Evolutionary conservation across 805 yeast genomes (phyloP), one percentile per base, ranked within the genome.

Genomic region (Teunomyces barrocoloradensis): DNA sequence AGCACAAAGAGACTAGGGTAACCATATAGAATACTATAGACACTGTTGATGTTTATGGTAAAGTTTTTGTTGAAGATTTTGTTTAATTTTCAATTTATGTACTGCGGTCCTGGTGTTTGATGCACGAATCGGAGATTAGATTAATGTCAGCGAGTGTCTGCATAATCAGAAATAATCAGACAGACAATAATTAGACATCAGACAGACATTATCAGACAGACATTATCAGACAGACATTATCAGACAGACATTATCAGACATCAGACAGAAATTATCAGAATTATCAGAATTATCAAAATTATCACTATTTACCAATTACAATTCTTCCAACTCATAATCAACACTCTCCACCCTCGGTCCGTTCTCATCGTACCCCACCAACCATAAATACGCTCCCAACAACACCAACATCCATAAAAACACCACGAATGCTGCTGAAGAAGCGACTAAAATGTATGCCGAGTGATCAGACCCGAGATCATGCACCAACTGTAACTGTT

Each of bases 391-490:
- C 2, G 85, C 67, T 42, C 78, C 79, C 20, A 89, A 47, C 41
- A 87, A 60, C n/a, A 78, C 54, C 33, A 86, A 61, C 47, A 85
- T 69, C 86, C 89, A 84, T 34, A 89, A 66, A 57, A 76, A 81
- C 2, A 88, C 73, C 53, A 89, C 53, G 56, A 88, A 86, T 0
- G 95, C 91, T 0, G 87, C 87, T 5, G 91, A 80, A 10, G 82
- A 66, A 4, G 86, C 73, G 4, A 85, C 78, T 67, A 92, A 70
- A 32, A 87, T 79, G 64, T 92, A 92, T 0, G 96, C 81, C 42
- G 92, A 82, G 57, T 87, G 94, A 65, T 88, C 96, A 3, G 96
- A 85, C 1, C 89, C 88, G 54, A 87, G 73, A 54, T 81, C 82
- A 45, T 81, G 68, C 1, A 91, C 89, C 49, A 89, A 69, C 7